Evolutionary conservation across 1,284 basidiomycete genomes (phyloP).

Genomic region (Ustilago hordei): DNA sequence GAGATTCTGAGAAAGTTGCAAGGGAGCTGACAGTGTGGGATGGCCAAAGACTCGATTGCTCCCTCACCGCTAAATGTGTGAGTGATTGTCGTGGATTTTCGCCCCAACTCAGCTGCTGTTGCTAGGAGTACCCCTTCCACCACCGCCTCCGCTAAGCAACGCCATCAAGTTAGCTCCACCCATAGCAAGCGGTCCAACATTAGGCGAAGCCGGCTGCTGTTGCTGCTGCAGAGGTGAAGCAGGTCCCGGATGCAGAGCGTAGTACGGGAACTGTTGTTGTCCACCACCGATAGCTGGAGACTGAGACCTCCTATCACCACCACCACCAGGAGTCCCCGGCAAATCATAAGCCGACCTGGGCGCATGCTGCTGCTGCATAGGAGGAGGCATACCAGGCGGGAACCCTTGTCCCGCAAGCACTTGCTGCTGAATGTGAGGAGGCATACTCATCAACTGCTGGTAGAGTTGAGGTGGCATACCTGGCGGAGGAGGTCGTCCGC

Average conservation of each 20-base stretch:
- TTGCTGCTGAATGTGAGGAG: slow-evolving; percentile 63
- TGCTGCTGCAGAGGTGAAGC: slow-evolving; percentile 13
- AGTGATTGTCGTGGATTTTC: no score
- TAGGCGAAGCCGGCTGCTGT: slow-evolving; percentile 7
- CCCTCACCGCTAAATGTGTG: neutral
- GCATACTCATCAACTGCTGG: slow-evolving; percentile 63
- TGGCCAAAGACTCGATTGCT: neutral
- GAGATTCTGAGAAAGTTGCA: neutral
- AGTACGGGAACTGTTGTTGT: slow-evolving; percentile 34
- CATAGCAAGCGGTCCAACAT: slow-evolving; percentile 40
- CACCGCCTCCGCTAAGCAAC: slow-evolving; percentile 30
- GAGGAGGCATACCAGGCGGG: slow-evolving; percentile 33
- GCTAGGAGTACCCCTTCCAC: slow-evolving; percentile 34
- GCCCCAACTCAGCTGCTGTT: slow-evolving; percentile 7
- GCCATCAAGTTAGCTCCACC: slow-evolving; percentile 56
- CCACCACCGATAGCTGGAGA: slow-evolving; percentile 11
- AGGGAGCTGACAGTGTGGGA: neutral
- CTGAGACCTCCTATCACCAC: slow-evolving; percentile 13
- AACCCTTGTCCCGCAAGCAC: slow-evolving; percentile 44
- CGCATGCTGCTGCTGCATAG: neutral
- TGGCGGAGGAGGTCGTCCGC: slow-evolving; percentile 39
- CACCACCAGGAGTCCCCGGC: slow-evolving; percentile 16
- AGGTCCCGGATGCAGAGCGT: slow-evolving; percentile 18
- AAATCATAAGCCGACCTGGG: slow-evolving; percentile 41
- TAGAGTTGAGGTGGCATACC: slow-evolving; percentile 61